Base-by-base conservation (phyloP, 1,139 yeast species). In the Hemisphaericaspora lyxosophila region DNA sequence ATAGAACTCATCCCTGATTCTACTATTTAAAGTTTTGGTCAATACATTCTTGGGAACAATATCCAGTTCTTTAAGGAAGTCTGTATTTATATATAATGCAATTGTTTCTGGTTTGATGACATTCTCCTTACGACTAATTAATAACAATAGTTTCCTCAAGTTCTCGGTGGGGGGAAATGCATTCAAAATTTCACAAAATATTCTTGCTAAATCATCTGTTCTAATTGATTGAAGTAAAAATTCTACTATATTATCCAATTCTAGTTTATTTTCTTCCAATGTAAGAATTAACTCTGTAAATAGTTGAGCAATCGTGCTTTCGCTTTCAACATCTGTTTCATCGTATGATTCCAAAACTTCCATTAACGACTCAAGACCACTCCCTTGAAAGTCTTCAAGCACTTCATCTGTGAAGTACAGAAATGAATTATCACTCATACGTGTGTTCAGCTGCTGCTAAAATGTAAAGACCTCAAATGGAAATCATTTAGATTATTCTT, bases 1-100 rank as follows among this genome's bases (percentile, higher is more conserved):
- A 57, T 81, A 85, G 47, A 78, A 53, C 64, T 76, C 66, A 56
- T 79, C 65, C 61, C 82, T 60, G 26, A 75, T 66, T 14, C 68
- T 57, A 42, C 72, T 61, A 46, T 76, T 68, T 55, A 75, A 55
- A 36, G 65, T 66, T 34, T 69, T 66, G 29, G 60, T 59, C 26
- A 67, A 60, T 5, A 53, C 43, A 15, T 67, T 72, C 1, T 55
- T 47, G 1, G 77, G 75, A 5, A 76, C 67, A 3, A 70, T 48
- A 1, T 65, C 65, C 29, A 69, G 56, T 28, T 62, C 59, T 20
- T 65, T 54, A 38, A 77, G 59, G 11, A 64, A 56, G 9, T 68
- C 72, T 1, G 64, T 48, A 11, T 61, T 55, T 14, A 73, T 61
- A 39, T 62, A 59, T 15, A 53, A 57, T 3, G 73, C 69, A 32